Percentiles rank a stretch among this genome's conserved stretches.
These are phyloP conservation scores for Boletus rubropictus DNA, from an alignment of 768 basidiomycete species.

Conservation along the genomic window DNA sequence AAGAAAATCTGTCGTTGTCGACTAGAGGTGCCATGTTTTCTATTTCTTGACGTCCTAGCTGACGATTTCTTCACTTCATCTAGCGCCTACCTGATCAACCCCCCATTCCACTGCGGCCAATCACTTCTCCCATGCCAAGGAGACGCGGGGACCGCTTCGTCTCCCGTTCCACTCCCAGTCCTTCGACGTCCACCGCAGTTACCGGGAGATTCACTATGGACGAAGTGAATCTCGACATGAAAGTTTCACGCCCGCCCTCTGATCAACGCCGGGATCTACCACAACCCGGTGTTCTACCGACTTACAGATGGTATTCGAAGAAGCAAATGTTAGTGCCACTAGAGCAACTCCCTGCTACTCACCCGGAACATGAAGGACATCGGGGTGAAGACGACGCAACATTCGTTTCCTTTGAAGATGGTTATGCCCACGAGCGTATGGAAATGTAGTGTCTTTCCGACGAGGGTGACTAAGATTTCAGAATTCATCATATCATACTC, in stretches of 20 bases:
- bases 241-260: background rate
- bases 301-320: constrained; percentile 12
- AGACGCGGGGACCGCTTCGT: background rate
- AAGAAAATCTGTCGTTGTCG: constrained; percentile 23
- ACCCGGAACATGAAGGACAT: background rate
- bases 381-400: constrained; percentile 13
- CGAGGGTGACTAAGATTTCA: background rate
- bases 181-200: background rate
- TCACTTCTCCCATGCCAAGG: background rate
- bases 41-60: background rate
- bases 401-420: constrained; percentile 14
- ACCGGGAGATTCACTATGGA: background rate
- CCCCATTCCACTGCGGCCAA: constrained; percentile 11
- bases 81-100: constrained; percentile 27
- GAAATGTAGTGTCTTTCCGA: constrained; percentile 2
- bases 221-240: background rate
- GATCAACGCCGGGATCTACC: background rate
- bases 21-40: constrained; percentile 17
- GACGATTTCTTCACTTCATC: background rate
- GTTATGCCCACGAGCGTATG: background rate
- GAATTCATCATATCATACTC: background rate
- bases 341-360: background rate
- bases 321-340: constrained; percentile 1
- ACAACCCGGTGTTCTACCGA: too few species aligned
- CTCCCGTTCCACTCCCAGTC: background rate